Conservation (phyloP, 2,329 filamentous ascomycete species). For the Alternaria viburni region DNA sequence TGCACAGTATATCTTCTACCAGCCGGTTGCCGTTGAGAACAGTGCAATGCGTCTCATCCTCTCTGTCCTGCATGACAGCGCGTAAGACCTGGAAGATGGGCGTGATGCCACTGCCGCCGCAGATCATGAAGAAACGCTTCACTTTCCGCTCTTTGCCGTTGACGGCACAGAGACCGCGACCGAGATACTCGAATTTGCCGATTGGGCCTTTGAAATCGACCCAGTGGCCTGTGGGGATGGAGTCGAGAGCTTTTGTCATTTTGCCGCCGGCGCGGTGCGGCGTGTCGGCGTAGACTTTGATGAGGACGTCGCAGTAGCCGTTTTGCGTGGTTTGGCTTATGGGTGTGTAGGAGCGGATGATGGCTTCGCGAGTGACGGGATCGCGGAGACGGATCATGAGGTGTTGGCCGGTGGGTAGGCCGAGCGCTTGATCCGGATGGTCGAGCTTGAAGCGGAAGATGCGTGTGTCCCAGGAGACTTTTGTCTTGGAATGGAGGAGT, state of each 20-base stretch:
- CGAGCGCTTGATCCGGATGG: conserved; percentile 71
- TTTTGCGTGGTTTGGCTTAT: conserved; percentile 68
- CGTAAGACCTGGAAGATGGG: conserved; percentile 85
- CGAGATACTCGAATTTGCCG: conserved; percentile 82
- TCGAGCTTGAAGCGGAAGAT: conserved; percentile 84
- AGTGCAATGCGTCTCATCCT: conserved; percentile 71
- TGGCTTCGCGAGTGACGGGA: conserved; percentile 70
- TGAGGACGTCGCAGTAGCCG: conserved; percentile 74
- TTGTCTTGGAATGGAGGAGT: conserved; percentile 70
- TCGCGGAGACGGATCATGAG: conserved; percentile 83
- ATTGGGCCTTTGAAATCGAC: conserved; percentile 89
- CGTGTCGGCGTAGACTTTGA: conserved; percentile 80
- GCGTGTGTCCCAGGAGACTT: conserved; percentile 76
- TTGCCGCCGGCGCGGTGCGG: conserved; percentile 68
- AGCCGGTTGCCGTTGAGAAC: conserved; percentile 79
- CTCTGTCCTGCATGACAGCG: conserved; percentile 69
- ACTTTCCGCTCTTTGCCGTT: conserved; percentile 64
- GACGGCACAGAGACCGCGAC: conserved; percentile 68
- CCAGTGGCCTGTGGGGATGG: conserved; percentile 71
- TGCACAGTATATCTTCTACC: conserved; percentile 83
- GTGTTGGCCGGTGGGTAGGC: conserved; percentile 85
- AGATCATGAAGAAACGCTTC: conserved; percentile 81
- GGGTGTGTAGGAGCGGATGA: conserved; percentile 88
- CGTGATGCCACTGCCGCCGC: conserved; percentile 88
- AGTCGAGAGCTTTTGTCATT: conserved; percentile 82